Base-by-base conservation (phyloP, 2,329 filamentous ascomycete species). In the Basipetospora sp. region DNA sequence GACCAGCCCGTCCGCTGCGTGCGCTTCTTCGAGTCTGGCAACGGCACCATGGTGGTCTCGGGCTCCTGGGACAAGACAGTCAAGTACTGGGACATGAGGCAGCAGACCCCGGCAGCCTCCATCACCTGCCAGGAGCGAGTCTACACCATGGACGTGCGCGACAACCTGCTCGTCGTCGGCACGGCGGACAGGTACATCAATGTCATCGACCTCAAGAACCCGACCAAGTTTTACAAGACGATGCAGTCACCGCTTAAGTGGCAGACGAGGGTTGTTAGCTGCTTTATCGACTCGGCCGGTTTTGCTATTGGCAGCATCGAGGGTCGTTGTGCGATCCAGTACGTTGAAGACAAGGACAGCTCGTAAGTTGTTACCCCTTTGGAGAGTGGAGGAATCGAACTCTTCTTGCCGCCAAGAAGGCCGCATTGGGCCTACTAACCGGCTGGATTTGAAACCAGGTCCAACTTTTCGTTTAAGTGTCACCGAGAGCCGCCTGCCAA, bases 391-490 rank as follows among this genome's bases (percentile, higher is more conserved):
- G n/a, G n/a, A n/a, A n/a, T n/a, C n/a, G n/a, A n/a, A n/a, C n/a
- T n/a, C n/a, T n/a, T n/a, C n/a, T n/a, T n/a, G n/a, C n/a, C n/a
- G n/a, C n/a, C n/a, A n/a, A n/a, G n/a, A n/a, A n/a, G n/a, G n/a
- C n/a, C n/a, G n/a, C n/a, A n/a, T n/a, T n/a, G n/a, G n/a, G n/a
- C n/a, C n/a, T n/a, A n/a, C n/a, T n/a, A n/a, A n/a, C n/a, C n/a
- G n/a, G n/a, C n/a, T n/a, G n/a, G n/a, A n/a, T n/a, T n/a, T n/a
- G n/a, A 25, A 25, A 25, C 6, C 46, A 80, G 77, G 50, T 81
- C 79, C 52, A 96, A 98, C 65, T 98, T 98, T 67, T 94, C 85
- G 30, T 98, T 98, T 76, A 96, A 96, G 62, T 98, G 90, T 61
- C 90, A 98, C 59, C 86, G 90, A 42, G 84, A 94, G 50, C 73